Evolutionary conservation across 331 rosid genomes (phyloP), one percentile per base, ranked within the genome.

Genomic region (Malus hybrid): DNA sequence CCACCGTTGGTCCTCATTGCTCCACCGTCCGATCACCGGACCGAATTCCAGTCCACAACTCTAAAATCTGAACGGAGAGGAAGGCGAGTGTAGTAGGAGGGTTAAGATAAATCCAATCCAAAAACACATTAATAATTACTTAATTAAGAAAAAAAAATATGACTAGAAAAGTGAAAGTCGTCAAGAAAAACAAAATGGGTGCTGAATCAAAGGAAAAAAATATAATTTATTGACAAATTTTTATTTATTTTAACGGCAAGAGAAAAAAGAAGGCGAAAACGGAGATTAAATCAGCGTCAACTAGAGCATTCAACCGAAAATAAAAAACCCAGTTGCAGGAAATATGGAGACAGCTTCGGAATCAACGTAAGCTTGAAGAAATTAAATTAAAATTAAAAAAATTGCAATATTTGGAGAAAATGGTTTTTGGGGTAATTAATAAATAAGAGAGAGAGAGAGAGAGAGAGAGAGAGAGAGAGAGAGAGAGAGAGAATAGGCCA

Each of bases 281-380:
- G 58, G 67, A 79, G 62, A 22, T 85, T 71, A 71, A 24, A 77
- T 24, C 12, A 78, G 79, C 75, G 73, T 46, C 5, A 70, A 80
- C 32, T 74, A 72, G 34, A 83, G 55, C 68, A 82, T 83, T 90
- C 88, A 89, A 84, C 87, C 83, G 72, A 69, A 87, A 88, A 79
- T 82, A 70, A 93, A 89, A 87, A 74, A 83, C 77, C 92, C 39
- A 88, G 76, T 89, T 87, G 98, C 82, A 84, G 89, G 85, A 55
- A 28, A 81, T 82, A 82, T 58, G 81, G 89, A 88, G 92, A 84
- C 96, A 89, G 66, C 52, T 57, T 81, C 64, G 77, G 78, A 68
- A 75, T 15, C 52, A 74, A 58, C 66, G 58, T 42, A 56, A 50
- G 33, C 32, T 11, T 19, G 60, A 72, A 68, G 16, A 66, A 46